These are phyloP conservation scores for Raddia distichophylla DNA, from an alignment of 176 grass and related monocot species.

Conservation along the genomic window DNA sequence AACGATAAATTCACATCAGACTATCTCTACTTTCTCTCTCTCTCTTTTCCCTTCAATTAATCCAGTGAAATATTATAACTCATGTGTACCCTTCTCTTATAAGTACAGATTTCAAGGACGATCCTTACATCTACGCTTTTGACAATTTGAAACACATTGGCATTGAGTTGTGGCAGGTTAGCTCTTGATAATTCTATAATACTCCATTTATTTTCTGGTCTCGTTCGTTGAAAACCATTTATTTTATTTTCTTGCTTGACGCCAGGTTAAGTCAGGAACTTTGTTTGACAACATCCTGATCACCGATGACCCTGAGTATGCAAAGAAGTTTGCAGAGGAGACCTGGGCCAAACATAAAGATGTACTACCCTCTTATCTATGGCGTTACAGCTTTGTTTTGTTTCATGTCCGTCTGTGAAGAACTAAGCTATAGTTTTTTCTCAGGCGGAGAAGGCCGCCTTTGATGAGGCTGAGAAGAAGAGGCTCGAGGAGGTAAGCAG, in stretches of 20 bases:
- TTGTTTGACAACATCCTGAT: constrained; percentile 74
- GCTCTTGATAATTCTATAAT: not conserved
- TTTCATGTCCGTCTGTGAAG: not conserved
- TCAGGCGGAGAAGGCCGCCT: constrained; percentile 80
- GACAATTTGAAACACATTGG: constrained; percentile 63
- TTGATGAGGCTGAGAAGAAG: constrained; percentile 79
- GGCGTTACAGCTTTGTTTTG: not conserved
- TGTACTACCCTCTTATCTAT: constrained; percentile 32
- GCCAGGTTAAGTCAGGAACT: constrained; percentile 69
- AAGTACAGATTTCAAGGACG: constrained; percentile 66
- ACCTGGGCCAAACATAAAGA: constrained; percentile 75
- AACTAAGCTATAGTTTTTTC: not conserved
- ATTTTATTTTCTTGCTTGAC: not conserved
- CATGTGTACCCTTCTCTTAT: constrained; percentile 1
- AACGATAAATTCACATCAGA: not conserved
- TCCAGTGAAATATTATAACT: not conserved
- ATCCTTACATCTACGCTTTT: constrained; percentile 65
- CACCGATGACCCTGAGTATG: constrained; percentile 62
- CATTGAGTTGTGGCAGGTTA: constrained; percentile 80
- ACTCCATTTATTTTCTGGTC: not conserved
- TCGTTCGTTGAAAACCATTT: not conserved
- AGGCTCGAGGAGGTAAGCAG: constrained; percentile 61
- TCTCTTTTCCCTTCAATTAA: not conserved
- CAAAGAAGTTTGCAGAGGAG: constrained; percentile 65
- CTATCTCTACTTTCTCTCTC: not conserved